These are phyloP conservation scores for Begonia fuchsioides DNA, from an alignment of 306 rosid genomes.

Conservation along the genomic window DNA sequence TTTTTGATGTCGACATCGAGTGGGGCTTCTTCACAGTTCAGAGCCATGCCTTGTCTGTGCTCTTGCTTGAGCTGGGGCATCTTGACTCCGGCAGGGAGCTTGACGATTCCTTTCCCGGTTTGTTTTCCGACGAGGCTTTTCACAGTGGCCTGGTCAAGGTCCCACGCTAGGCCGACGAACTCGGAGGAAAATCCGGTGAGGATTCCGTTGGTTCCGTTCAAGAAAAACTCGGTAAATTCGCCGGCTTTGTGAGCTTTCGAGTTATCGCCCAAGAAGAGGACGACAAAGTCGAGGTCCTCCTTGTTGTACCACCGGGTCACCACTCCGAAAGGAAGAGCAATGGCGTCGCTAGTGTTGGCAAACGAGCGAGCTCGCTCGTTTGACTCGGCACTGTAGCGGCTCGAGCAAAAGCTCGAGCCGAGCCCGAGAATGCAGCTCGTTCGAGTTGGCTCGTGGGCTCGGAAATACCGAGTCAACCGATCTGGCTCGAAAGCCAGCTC, in stretches of 20 bases:
- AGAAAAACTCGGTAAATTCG: too few species aligned
- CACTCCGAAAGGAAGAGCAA: too few species aligned
- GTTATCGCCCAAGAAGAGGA: slow-evolving; percentile 66
- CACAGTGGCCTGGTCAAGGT: slow-evolving; percentile 33
- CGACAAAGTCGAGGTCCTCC: slow-evolving; percentile 50
- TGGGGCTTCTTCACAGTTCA: slow-evolving; percentile 73
- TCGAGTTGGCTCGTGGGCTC: too few species aligned
- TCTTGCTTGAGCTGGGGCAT: slow-evolving; percentile 29
- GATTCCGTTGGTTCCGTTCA: too few species aligned
- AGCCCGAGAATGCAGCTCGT: too few species aligned
- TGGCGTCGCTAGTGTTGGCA: too few species aligned
- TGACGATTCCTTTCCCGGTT: slow-evolving; percentile 16
- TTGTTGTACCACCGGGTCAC: too few species aligned
- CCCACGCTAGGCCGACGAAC: slow-evolving; percentile 76
- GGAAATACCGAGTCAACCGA: slow-evolving; percentile 73
- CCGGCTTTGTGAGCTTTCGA: slow-evolving; percentile 65
- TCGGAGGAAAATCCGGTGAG: slow-evolving; percentile 57
- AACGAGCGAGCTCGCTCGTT: too few species aligned
- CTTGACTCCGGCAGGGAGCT: too few species aligned
- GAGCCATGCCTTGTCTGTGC: slow-evolving; percentile 43
- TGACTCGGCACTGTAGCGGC: too few species aligned
- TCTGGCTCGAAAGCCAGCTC: too few species aligned
- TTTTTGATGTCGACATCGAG: slow-evolving; percentile 52
- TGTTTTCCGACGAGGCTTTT: slow-evolving; percentile 41
- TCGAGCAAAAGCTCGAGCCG: too few species aligned